Evolutionary conservation across 371 early-diverging fungal genomes (phyloP).

Genomic region (Fennellomyces sp.): DNA sequence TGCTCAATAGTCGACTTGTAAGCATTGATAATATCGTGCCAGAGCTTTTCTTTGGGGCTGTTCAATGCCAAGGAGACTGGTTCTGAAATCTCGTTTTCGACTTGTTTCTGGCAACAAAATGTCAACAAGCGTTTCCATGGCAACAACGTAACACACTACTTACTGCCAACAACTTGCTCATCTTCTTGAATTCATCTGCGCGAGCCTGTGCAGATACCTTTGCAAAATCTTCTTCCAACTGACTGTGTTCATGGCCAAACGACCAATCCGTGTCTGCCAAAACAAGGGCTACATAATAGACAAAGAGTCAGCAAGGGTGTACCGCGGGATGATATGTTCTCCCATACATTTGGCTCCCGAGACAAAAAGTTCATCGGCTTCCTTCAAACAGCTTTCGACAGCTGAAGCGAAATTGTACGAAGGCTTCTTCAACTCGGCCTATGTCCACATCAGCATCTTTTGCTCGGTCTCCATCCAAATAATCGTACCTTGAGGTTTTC

Average conservation of each 20-base stretch:
- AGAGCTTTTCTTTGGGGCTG: constrained; percentile 68
- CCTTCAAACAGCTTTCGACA: constrained; percentile 42
- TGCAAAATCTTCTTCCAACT: constrained; percentile 68
- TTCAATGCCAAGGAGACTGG: constrained; percentile 71
- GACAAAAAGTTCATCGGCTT: constrained; percentile 46
- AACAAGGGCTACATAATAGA: constrained; percentile 36
- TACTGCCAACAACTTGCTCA: constrained; percentile 67
- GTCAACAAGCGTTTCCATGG: neutral
- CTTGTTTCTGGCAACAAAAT: constrained; percentile 45
- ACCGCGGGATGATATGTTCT: neutral
- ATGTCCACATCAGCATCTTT: constrained; percentile 5
- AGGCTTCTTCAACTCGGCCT: constrained; percentile 46
- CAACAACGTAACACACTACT: neutral
- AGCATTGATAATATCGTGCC: constrained; percentile 67
- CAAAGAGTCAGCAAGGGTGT: neutral
- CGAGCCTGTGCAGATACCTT: constrained; percentile 69
- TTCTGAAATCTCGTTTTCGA: constrained; percentile 69
- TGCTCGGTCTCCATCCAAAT: neutral
- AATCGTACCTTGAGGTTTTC: constrained; percentile 27
- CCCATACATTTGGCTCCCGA: constrained; percentile 35
- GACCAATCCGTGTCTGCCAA: constrained; percentile 82
- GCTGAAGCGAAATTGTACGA: constrained; percentile 59
- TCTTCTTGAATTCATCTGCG: constrained; percentile 79
- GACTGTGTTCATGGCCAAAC: constrained; percentile 63
- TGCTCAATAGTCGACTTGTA: constrained; percentile 60